Percentiles rank a stretch among this genome's conserved stretches.
Evolutionary conservation across 345 rosid species (phyloP).

Genomic region (Reutealis trisperma): DNA sequence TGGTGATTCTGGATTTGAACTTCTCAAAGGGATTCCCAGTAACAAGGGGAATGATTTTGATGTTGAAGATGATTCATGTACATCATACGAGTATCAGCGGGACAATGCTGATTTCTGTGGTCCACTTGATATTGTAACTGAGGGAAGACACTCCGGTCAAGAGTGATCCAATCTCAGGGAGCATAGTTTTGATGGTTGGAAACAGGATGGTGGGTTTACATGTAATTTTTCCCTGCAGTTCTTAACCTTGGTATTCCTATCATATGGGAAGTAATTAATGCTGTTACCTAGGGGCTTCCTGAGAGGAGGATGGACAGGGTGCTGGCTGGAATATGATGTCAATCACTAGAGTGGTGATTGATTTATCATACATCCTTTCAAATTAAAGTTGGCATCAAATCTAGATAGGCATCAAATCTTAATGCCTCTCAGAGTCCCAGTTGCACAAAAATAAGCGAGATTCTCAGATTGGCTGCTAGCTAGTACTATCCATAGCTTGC

Average conservation of each 20-base stretch:
- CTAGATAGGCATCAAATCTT: neutral
- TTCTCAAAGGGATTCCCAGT: conserved; percentile 10
- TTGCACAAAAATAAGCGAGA: neutral
- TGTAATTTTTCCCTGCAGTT: too few species aligned
- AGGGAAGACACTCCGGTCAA: conserved; percentile 20
- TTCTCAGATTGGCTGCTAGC: neutral
- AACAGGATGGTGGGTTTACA: too few species aligned
- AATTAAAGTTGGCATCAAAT: conserved; percentile 5
- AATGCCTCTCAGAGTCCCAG: neutral
- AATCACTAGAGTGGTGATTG: neutral
- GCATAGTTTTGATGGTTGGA: neutral
- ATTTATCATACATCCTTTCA: neutral
- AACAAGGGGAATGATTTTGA: conserved; percentile 22
- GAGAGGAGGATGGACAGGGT: conserved; percentile 1
- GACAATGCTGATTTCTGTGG: conserved; percentile 17
- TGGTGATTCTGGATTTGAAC: conserved; percentile 11
- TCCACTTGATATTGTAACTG: conserved; percentile 15
- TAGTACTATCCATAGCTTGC: conserved; percentile 1
- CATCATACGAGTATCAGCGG: conserved; percentile 34
- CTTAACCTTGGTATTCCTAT: neutral
- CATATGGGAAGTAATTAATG: neutral
- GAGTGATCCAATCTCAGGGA: conserved; percentile 10
- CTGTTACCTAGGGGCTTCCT: neutral
- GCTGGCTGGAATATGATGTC: conserved; percentile 4
- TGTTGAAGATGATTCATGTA: conserved; percentile 40